Conservation (phyloP, 2,329 filamentous ascomycete genomes). For the Didymella keratinophila region DNA sequence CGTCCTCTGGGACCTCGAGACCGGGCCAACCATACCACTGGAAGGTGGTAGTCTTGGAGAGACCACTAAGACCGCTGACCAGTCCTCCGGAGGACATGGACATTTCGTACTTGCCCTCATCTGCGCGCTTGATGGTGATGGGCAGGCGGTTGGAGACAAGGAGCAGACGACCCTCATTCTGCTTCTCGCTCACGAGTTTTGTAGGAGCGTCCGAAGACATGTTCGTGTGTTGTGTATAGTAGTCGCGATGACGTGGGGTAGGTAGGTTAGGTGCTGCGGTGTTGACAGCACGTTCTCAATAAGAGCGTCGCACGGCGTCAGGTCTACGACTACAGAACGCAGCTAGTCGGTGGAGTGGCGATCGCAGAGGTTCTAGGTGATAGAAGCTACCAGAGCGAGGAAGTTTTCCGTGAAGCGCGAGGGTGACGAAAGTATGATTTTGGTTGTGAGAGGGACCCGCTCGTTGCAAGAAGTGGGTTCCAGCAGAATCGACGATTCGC, state of each 20-base stretch:
- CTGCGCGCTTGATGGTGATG: slow-evolving; percentile 93
- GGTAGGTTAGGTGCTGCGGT: slow-evolving; percentile 14
- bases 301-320: slow-evolving; percentile 2
- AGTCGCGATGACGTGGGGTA: slow-evolving; percentile 13
- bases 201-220: slow-evolving; percentile 44
- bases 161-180: slow-evolving; percentile 65
- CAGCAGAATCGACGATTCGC: slow-evolving; percentile 38
- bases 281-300: slow-evolving; percentile 2
- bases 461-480: slow-evolving; percentile 36
- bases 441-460: slow-evolving; percentile 31
- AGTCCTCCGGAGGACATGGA: slow-evolving; percentile 97
- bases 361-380: slow-evolving; percentile 8
- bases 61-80: slow-evolving; percentile 89
- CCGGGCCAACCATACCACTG: slow-evolving; percentile 99
- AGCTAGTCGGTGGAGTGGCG: slow-evolving; percentile 6
- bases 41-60: slow-evolving; percentile 92
- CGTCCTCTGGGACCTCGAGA: slow-evolving; percentile 85
- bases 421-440: slow-evolving; percentile 47
- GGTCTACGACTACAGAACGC: slow-evolving; percentile 3
- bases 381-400: slow-evolving; percentile 3
- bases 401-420: slow-evolving; percentile 16
- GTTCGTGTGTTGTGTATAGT: slow-evolving; percentile 12
- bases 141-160: slow-evolving; percentile 94
- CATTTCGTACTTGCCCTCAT: slow-evolving; percentile 90
- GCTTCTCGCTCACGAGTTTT: slow-evolving; percentile 35